phyloP scores from a whole-genome alignment of 2,329 filamentous ascomycete genomes.

The Microsporum audouinii region DNA sequence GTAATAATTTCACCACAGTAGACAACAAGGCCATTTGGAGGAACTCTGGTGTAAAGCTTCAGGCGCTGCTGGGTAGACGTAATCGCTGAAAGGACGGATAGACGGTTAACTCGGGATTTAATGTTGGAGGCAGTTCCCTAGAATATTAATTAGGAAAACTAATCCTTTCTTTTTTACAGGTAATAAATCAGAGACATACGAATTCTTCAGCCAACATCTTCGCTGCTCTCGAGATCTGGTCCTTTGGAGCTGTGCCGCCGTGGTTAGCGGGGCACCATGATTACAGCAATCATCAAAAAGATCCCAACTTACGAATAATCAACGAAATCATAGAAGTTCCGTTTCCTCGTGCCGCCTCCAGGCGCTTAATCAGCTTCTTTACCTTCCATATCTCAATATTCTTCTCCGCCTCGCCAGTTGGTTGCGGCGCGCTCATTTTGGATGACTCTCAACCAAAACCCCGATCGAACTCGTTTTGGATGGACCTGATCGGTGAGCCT shows the following conservation, averaged over 20 bases:
- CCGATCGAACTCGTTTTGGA: background rate
- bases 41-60: slow-evolving; percentile 98
- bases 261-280: slow-evolving; percentile 1
- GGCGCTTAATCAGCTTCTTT: slow-evolving; percentile 98
- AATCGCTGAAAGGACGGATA: slow-evolving; percentile 94
- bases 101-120: slow-evolving; percentile 97
- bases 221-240: slow-evolving; percentile 86
- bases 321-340: slow-evolving; percentile 99
- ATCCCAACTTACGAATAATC: slow-evolving; percentile 69
- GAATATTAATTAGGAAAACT: slow-evolving; percentile 12
- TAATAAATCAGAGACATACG: slow-evolving; percentile 42
- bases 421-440: slow-evolving; percentile 71
- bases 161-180: background rate
- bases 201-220: slow-evolving; percentile 99
- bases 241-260: slow-evolving; percentile 65
- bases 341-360: slow-evolving; percentile 94
- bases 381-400: slow-evolving; percentile 87
- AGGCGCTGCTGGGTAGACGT: slow-evolving; percentile 98
- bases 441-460: slow-evolving; percentile 13
- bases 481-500: slow-evolving; percentile 7
- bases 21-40: slow-evolving; percentile 90
- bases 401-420: slow-evolving; percentile 93
- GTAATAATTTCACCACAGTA: slow-evolving; percentile 99
- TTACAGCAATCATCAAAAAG: background rate
- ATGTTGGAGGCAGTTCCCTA: slow-evolving; percentile 98